These are phyloP conservation scores for Colletotrichum falcatum DNA, from an alignment of 2,329 filamentous ascomycete genomes.

Conservation along the genomic window DNA sequence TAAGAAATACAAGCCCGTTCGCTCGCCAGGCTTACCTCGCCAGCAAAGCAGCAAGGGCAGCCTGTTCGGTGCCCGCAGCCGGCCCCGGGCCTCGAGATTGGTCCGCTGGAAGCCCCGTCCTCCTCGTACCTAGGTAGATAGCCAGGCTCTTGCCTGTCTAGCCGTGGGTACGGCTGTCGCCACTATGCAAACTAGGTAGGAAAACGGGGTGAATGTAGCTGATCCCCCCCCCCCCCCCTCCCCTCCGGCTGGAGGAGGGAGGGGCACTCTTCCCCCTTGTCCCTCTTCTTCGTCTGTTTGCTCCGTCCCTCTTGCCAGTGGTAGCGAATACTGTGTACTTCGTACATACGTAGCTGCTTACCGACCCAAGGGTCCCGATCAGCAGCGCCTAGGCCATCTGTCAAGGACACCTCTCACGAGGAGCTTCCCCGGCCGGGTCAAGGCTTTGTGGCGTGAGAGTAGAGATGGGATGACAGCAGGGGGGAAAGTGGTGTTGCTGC, in stretches of 20 bases:
- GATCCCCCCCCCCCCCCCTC: conserved; percentile 6
- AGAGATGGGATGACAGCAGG: conserved; percentile 38
- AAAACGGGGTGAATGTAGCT: conserved; percentile 25
- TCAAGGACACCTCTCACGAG: neutral
- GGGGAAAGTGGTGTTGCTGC: conserved; percentile 23
- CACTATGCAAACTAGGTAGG: conserved; percentile 14
- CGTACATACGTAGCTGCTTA: too few relatives aligned
- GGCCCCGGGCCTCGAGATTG: conserved; percentile 26
- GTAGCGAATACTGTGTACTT: conserved; percentile 4
- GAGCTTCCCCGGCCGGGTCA: conserved; percentile 24
- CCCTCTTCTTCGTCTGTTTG: neutral
- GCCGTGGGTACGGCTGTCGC: conserved; percentile 17
- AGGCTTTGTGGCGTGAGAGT: conserved; percentile 28
- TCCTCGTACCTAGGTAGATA: too few relatives aligned
- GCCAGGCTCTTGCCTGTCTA: conserved; percentile 32
- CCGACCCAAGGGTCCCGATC: conserved; percentile 1
- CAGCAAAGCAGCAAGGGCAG: conserved; percentile 22
- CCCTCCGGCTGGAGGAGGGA: conserved; percentile 7
- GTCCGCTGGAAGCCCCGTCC: conserved; percentile 12
- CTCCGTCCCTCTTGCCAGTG: neutral
- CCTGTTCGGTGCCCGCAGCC: conserved; percentile 22
- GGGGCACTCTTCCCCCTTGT: neutral
- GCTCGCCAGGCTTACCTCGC: conserved; percentile 18
- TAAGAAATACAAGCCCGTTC: conserved; percentile 5
- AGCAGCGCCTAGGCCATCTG: neutral